Conservation (phyloP, 192 early-diverging fungal genomes). For the Coemansia sp. region DNA sequence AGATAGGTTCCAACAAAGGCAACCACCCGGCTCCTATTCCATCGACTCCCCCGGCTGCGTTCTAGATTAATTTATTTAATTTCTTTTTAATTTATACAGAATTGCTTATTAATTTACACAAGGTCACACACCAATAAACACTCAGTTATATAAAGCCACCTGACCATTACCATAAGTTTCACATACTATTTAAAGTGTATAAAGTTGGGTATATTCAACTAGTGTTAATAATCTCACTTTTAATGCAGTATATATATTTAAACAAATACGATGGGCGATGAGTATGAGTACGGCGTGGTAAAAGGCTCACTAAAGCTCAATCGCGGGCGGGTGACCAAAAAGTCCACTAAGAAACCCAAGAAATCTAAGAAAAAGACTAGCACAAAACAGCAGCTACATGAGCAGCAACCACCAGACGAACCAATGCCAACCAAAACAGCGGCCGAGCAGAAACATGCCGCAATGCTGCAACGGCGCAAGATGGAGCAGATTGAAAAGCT, state of each 20-base stretch:
- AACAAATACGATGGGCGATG: constrained; percentile 24
- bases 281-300: constrained; percentile 47
- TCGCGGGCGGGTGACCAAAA: constrained; percentile 27
- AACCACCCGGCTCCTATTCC: not conserved
- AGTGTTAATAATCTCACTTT: not conserved
- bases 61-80: not conserved
- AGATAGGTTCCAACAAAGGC: not conserved
- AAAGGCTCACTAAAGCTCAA: constrained; percentile 37
- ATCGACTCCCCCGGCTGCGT: not conserved
- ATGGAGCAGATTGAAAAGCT: constrained; percentile 42
- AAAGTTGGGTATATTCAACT: no score
- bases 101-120: no score
- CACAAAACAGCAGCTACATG: not conserved
- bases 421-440: constrained; percentile 1
- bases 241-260: not conserved
- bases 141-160: no score
- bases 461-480: constrained; percentile 19
- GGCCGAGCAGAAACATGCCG: constrained; percentile 31
- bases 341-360: constrained; percentile 10
- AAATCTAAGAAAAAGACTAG: constrained; percentile 3
- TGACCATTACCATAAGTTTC: no score
- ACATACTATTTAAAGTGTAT: no score
- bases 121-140: no score
- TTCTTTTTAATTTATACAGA: not conserved
- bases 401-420: not conserved